Percentiles rank a stretch among this genome's conserved stretches.
These are phyloP conservation scores for Melampsora americana DNA, from an alignment of 1,284 basidiomycete species.

Conservation along the genomic window DNA sequence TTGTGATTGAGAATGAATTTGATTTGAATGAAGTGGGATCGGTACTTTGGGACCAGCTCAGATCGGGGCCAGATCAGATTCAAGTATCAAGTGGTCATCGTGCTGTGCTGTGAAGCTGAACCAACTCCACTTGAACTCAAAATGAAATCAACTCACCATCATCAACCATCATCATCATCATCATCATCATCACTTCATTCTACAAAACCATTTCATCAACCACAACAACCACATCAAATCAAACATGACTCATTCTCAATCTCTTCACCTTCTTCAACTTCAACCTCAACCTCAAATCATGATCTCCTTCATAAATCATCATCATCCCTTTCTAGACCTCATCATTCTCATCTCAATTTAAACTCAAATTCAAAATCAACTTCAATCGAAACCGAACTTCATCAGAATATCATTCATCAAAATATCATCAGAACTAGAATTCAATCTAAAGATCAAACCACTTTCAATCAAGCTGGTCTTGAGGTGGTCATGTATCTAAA, in stretches of 20 bases:
- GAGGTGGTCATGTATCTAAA: slow-evolving; percentile 30
- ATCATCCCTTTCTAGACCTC: too few relatives aligned
- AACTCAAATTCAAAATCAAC: background rate
- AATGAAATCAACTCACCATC: too few relatives aligned
- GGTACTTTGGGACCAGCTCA: too few relatives aligned
- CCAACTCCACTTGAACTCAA: too few relatives aligned
- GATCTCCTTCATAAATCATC: background rate
- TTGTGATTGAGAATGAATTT: too few relatives aligned
- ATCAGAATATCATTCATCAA: slow-evolving; percentile 18
- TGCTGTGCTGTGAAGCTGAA: too few relatives aligned
- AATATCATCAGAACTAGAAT: slow-evolving; percentile 28
- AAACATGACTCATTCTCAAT: background rate
- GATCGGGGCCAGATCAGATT: too few relatives aligned
- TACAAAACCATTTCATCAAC: background rate
- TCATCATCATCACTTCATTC: too few relatives aligned
- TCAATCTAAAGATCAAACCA: too few relatives aligned
- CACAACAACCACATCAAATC: background rate
- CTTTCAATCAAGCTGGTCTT: background rate
- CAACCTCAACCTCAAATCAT: background rate
- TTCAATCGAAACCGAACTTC: background rate
- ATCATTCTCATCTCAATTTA: background rate
- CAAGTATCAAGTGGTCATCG: too few relatives aligned
- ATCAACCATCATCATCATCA: too few relatives aligned
- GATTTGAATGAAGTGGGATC: too few relatives aligned
- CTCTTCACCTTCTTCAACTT: background rate